phyloP scores from a whole-genome alignment of 208 protist genomes.

The Trypanosoma platydactyli region DNA sequence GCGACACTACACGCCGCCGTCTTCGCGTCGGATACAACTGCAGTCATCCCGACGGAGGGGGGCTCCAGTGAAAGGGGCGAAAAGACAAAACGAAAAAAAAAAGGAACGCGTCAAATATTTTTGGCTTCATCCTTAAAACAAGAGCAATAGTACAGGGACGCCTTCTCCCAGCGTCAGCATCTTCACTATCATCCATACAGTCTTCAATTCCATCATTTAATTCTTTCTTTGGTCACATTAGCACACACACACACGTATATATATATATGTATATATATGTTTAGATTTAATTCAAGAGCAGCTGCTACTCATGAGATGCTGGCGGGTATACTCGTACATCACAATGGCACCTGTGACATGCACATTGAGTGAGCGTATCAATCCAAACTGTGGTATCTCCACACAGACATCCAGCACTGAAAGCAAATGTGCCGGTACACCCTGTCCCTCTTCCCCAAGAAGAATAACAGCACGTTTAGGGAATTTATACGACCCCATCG shows the following conservation, averaged over 20 bases:
- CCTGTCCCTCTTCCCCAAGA: slow-evolving; percentile 88
- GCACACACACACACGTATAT: no score
- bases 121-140: no score
- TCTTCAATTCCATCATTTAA: no score
- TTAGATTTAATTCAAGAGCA: not conserved
- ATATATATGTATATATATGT: no score
- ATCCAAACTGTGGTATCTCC: slow-evolving; percentile 91
- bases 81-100: no score
- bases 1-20: not conserved
- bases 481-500: slow-evolving; percentile 70
- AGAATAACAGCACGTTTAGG: slow-evolving; percentile 69
- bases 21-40: not conserved
- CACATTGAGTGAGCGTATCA: slow-evolving; percentile 92
- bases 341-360: slow-evolving; percentile 89
- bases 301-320: slow-evolving; percentile 60
- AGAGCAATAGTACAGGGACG: no score
- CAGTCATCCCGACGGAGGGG: slow-evolving; percentile 6
- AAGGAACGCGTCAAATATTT: no score
- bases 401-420: slow-evolving; percentile 86
- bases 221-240: no score
- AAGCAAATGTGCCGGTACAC: slow-evolving; percentile 80
- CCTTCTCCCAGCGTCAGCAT: no score
- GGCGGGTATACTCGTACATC: slow-evolving; percentile 92
- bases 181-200: no score
- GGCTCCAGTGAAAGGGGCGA: no score